phyloP scores from a whole-genome alignment of 2,329 filamentous ascomycete genomes.

The Sporothrix euskadiensis region DNA sequence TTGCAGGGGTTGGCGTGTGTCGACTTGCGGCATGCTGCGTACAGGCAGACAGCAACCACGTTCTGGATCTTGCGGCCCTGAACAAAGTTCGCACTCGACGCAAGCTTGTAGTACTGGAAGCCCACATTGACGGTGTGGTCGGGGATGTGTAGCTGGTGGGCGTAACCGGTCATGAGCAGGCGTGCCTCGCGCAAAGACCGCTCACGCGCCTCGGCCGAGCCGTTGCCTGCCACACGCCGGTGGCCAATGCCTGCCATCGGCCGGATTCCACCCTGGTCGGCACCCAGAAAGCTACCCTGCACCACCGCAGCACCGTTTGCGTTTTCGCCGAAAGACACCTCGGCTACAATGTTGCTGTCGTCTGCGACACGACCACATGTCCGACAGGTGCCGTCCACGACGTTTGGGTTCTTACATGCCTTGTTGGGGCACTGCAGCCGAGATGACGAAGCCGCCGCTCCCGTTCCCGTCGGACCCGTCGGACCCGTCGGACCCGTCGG shows the following conservation, averaged over 20 bases:
- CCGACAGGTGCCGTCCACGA: constrained; percentile 70
- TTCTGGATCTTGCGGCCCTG: constrained; percentile 83
- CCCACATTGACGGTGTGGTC: constrained; percentile 65
- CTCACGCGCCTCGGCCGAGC: constrained; percentile 58
- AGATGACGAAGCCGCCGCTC: constrained; percentile 36
- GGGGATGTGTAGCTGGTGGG: constrained; percentile 59
- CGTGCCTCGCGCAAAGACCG: constrained; percentile 60
- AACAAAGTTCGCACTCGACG: constrained; percentile 73
- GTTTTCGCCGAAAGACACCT: constrained; percentile 88
- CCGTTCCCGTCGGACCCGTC: not conserved
- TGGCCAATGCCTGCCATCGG: constrained; percentile 62
- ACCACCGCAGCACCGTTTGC: constrained; percentile 83
- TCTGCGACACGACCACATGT: constrained; percentile 83
- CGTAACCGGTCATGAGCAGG: constrained; percentile 63
- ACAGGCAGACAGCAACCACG: constrained; percentile 88
- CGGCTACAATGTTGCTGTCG: constrained; percentile 86
- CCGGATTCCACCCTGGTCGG: constrained; percentile 79
- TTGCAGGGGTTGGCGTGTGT: constrained; percentile 63
- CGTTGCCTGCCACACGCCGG: constrained; percentile 55
- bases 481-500: constrained; percentile 1
- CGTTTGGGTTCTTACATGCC: constrained; percentile 60
- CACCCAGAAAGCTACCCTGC: constrained; percentile 83
- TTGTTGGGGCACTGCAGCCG: constrained; percentile 58
- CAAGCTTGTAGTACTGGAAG: constrained; percentile 74
- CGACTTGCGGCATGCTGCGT: constrained; percentile 79